Percentiles rank a stretch among this genome's conserved stretches.
phyloP scores from a whole-genome alignment of 2,329 filamentous ascomycete species.

The Aspergillus glaucus region DNA sequence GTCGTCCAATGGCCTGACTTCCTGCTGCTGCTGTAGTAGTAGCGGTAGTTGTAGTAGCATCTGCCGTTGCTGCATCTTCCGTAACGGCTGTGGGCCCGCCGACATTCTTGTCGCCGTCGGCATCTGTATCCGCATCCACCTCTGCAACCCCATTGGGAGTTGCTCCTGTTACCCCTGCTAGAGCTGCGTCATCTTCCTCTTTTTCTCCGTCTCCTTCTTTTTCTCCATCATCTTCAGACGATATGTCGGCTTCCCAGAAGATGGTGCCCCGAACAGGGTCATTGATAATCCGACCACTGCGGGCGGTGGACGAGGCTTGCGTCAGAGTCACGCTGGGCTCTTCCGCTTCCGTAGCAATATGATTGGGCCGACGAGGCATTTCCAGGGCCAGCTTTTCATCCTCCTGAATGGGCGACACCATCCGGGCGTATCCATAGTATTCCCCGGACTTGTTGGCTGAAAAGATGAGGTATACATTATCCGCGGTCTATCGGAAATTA shows the following conservation, averaged over 20 bases:
- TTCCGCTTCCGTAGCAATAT: slow-evolving; percentile 48
- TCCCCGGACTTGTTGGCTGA: slow-evolving; percentile 97
- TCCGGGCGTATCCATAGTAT: slow-evolving; percentile 91
- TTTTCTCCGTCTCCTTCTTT: slow-evolving; percentile 27
- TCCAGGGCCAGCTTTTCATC: slow-evolving; percentile 64
- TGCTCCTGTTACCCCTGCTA: background rate
- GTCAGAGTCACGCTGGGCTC: slow-evolving; percentile 75
- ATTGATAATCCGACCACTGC: slow-evolving; percentile 81
- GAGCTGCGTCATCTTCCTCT: slow-evolving; percentile 40
- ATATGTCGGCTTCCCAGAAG: slow-evolving; percentile 81
- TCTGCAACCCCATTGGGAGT: no score
- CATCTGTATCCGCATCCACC: slow-evolving; percentile 14
- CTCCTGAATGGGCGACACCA: slow-evolving; percentile 76
- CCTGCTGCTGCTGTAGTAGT: slow-evolving; percentile 15
- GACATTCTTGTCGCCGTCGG: slow-evolving; percentile 36
- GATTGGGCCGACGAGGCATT: slow-evolving; percentile 60
- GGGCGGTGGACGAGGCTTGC: slow-evolving; percentile 68
- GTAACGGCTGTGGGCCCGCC: slow-evolving; percentile 38
- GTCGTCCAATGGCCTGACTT: slow-evolving; percentile 75
- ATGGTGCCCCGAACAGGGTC: slow-evolving; percentile 92
- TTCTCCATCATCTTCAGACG: slow-evolving; percentile 42
- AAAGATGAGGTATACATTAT: slow-evolving; percentile 87
- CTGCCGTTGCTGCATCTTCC: slow-evolving; percentile 31
- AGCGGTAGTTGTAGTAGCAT: background rate
- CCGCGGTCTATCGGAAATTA: slow-evolving; percentile 52